These are phyloP conservation scores for Blakeslea trispora DNA, from an alignment of 371 early-diverging fungal species.

Conservation along the genomic window DNA sequence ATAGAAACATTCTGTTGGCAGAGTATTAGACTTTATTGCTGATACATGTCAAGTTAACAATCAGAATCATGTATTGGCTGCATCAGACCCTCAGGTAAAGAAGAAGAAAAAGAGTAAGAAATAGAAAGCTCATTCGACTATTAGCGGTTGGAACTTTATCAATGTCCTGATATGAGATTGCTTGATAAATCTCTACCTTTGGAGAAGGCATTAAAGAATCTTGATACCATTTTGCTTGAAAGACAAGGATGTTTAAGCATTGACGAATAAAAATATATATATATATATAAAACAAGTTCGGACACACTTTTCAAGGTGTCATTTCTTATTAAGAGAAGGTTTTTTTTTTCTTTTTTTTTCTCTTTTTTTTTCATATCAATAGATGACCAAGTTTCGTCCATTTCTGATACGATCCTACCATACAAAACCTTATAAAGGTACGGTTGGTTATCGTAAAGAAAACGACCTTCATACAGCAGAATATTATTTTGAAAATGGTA, in stretches of 20 bases:
- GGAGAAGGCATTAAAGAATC: constrained; percentile 16
- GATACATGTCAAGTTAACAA: constrained; percentile 28
- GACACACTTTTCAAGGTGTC: no score
- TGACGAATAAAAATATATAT: no score
- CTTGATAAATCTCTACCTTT: constrained; percentile 20
- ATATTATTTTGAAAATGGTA: constrained; percentile 59
- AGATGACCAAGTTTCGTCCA: no score
- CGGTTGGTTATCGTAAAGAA: constrained; percentile 3
- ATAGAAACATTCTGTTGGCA: constrained; percentile 27
- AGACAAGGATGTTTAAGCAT: constrained; percentile 13
- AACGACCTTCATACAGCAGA: constrained; percentile 26
- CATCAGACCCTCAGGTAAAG: constrained; percentile 31
- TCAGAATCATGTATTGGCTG: constrained; percentile 23
- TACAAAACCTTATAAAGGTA: neutral
- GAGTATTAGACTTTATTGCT: constrained; percentile 27
- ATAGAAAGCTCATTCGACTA: neutral
- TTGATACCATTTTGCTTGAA: constrained; percentile 31
- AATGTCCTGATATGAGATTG: constrained; percentile 22
- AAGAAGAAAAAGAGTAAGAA: neutral
- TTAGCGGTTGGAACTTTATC: constrained; percentile 28
- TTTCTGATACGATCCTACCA: no score
- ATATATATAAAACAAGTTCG: no score
- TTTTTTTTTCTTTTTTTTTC: no score
- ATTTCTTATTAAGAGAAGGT: no score
- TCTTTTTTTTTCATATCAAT: no score